Evolutionary conservation across 2,329 filamentous ascomycete species (phyloP), one percentile per base, ranked within the genome.

Genomic region (Penicillium freii): DNA sequence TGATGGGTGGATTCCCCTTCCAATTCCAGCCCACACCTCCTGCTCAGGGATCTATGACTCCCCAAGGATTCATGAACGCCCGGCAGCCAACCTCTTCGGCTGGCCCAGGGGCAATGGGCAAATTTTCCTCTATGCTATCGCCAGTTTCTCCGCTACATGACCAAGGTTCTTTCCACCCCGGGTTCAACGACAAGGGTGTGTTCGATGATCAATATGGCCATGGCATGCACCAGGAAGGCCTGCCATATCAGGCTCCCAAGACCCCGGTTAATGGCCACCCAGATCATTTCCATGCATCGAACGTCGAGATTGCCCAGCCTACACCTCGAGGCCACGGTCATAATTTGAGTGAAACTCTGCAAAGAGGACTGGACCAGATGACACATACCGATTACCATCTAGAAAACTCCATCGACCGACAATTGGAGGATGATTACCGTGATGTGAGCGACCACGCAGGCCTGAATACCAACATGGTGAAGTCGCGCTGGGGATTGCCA

Each of bases 341-440:
- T 65, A 92, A 92, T 64, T 81, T 90, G 40, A 92, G 88, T 67
- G 83, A 87, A 61, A 90, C 86, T 45, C 81, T 96, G 25, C 91
- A 96, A 71, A 88, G 87, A 60, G 91, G 94, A 64, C 88, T 95
- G 55, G 88, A 94, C 39, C 71, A 72, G 39, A 68, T 71, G 60
- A 62, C 62, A 49, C 89, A 92, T 68, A 88, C 90, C 5, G 90
- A 96, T 67, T 93, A 94, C 69, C 90, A 93, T 66, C 75, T 94
- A 60, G 90, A 92, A 70, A 86, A 92, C 70, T 87, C 90, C 59
- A 86, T 92, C 60, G 86, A 90, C 51, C 87, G 88, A 53, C 88
- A 93, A 67, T 80, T 93, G 48, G 88, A 92, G 58, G 88, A 92
- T 64, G 87, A 89, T 54, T 89, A 91, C 63, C 88, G 71, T 69